Evolutionary conservation across 2,329 filamentous ascomycete genomes (phyloP), one percentile per base, ranked within the genome.

Genomic region (Plectosphaerella plurivora): DNA sequence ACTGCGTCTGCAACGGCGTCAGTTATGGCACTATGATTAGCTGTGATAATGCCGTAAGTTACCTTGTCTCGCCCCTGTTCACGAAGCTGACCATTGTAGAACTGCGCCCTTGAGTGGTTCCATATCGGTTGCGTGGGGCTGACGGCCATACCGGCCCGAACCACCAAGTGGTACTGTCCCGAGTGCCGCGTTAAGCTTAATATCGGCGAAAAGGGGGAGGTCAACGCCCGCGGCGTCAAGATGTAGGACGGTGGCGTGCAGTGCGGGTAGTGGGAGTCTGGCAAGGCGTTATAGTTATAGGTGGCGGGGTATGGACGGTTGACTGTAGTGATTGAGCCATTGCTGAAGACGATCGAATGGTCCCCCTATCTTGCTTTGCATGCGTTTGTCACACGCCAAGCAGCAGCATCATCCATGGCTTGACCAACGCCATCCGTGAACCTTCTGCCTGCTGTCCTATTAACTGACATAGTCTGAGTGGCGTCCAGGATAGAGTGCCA

Each of bases 61-160:
- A 28, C 51, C 37, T n/a, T 59, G 64, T 50, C 12, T 47, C 25
- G 20, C 39, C 36, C 48, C 16, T 14, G 7, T 22, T 4, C 36
- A 7, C 14, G 12, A 33, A 37, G 36, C 57, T 59, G 53, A 66
- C 55, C 37, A 37, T 37, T 46, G 18, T 62, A 79, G 72, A 73
- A 88, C 70, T 94, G 89, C 71, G 85, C 89, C 60, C 83, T 84
- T 57, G 88, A 93, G 68, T 94, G 89, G 89, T 94, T 93, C 66
- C 89, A 94, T 65, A 77, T 94, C 41, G 83, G 84, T 57, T 94
- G 89, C 62, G 87, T 94, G 6, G 84, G 79, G 5, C 73, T 94
- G 35, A 74, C 77, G 11, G 77, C 84, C 22, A 82, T 88, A 54
- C 88, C 89, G 11, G 80, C 84, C 3, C 77, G 87, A 16, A 87